Conservation (phyloP, 345 rosid genomes). For the Arabidopsis arenosa region DNA sequence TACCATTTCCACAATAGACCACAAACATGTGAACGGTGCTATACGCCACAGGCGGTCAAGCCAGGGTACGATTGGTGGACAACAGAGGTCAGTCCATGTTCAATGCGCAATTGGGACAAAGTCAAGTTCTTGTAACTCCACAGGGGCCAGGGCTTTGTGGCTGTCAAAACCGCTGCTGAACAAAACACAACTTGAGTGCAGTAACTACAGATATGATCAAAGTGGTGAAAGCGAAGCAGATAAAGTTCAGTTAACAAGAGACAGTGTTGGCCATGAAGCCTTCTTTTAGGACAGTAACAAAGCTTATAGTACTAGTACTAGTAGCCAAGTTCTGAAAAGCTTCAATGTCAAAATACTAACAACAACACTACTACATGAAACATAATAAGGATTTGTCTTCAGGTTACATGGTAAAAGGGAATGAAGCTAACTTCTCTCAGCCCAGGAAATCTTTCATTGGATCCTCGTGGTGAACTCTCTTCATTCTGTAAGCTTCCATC, state of each 20-base stretch:
- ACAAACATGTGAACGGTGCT: no score
- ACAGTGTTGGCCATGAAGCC: neutral
- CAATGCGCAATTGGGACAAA: neutral
- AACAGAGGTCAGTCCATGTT: neutral
- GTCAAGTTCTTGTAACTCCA: neutral
- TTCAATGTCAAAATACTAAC: neutral
- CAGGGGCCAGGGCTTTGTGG: neutral
- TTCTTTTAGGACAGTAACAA: neutral
- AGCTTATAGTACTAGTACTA: no score
- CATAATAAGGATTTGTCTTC: neutral
- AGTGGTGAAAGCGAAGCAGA: neutral
- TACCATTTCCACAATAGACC: no score
- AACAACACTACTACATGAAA: slow-evolving; percentile 1
- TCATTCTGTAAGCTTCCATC: slow-evolving; percentile 87
- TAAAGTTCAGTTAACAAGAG: neutral
- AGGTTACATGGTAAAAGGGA: neutral
- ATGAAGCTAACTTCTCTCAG: neutral
- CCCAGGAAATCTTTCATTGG: slow-evolving; percentile 56
- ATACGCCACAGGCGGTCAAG: neutral
- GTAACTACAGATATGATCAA: no score
- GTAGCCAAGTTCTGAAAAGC: neutral
- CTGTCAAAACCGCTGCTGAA: no score
- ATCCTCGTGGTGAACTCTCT: slow-evolving; percentile 70
- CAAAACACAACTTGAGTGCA: no score
- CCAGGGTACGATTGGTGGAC: neutral